Evolutionary conservation across 345 rosid genomes (phyloP).

Genomic region (Hirschfeldia incana): DNA sequence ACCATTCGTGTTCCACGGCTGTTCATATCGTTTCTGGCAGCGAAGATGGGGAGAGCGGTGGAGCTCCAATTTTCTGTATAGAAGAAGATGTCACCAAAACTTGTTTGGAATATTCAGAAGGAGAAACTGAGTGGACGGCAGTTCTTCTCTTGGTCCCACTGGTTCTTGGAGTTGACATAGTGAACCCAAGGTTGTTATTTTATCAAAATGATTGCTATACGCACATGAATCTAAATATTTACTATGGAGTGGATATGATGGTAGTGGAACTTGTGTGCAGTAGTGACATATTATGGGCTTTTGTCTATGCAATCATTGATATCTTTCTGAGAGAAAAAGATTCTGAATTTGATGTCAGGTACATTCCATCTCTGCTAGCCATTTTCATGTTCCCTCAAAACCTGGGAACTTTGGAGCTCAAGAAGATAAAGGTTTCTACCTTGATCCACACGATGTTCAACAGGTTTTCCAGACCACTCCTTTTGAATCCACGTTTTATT

Average conservation of each 20-base stretch:
- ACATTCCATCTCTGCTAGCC: constrained; percentile 71
- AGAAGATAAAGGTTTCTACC: constrained; percentile 78
- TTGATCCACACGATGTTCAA: constrained; percentile 90
- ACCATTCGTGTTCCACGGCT: constrained; percentile 67
- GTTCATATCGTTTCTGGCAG: constrained; percentile 88
- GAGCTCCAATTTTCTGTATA: constrained; percentile 87
- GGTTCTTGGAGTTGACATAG: constrained; percentile 94
- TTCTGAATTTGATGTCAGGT: constrained; percentile 55
- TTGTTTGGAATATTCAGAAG: constrained; percentile 68
- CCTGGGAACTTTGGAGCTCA: constrained; percentile 91
- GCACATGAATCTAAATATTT: constrained; percentile 63
- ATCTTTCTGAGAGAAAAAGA: constrained; percentile 64
- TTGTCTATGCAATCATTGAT: constrained; percentile 55
- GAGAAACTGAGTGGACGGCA: constrained; percentile 71
- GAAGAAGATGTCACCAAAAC: constrained; percentile 78
- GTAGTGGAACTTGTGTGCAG: constrained; percentile 50
- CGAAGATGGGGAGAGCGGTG: constrained; percentile 96
- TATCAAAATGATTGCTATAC: constrained; percentile 64
- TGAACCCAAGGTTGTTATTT: constrained; percentile 80
- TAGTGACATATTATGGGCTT: constrained; percentile 41
- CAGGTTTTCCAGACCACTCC: constrained; percentile 30
- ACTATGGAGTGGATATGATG: constrained; percentile 66
- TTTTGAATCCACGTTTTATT: neutral
- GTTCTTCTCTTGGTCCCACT: constrained; percentile 88
- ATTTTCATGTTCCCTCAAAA: constrained; percentile 91